These are phyloP conservation scores for Diaporthe humulicola DNA, from an alignment of 2,329 filamentous ascomycete genomes.

Conservation along the genomic window DNA sequence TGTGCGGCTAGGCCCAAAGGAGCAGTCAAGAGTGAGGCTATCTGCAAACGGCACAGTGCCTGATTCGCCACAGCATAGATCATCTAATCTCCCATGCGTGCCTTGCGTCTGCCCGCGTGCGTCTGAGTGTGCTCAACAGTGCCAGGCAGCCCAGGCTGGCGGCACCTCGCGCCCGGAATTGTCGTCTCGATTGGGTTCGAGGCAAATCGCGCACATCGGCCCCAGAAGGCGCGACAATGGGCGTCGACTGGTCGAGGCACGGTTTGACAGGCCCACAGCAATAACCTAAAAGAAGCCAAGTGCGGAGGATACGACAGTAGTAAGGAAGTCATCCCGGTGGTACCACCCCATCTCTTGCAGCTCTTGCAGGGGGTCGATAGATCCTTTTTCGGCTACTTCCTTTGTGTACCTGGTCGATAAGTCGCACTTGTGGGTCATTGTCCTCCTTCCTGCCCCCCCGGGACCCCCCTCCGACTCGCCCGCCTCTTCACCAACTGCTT, in stretches of 20 bases:
- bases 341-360: conserved; percentile 32
- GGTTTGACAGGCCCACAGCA: conserved; percentile 30
- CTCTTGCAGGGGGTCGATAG: conserved; percentile 12
- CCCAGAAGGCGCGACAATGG: conserved; percentile 27
- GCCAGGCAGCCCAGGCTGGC: background rate
- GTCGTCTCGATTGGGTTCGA: conserved; percentile 36
- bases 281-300: conserved; percentile 34
- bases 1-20: conserved; percentile 22
- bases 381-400: conserved; percentile 31
- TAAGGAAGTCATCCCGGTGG: conserved; percentile 12
- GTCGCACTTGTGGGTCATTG: conserved; percentile 3
- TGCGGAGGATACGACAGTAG: conserved; percentile 28
- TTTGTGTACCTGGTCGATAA: conserved; percentile 15
- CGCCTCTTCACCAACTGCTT: conserved; percentile 26
- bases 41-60: conserved; percentile 13
- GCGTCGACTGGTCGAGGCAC: conserved; percentile 25
- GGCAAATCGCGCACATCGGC: conserved; percentile 17
- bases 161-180: conserved; percentile 32
- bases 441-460: conserved; percentile 20
- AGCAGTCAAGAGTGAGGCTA: conserved; percentile 25
- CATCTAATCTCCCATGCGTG: conserved; percentile 40
- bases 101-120: conserved; percentile 17
- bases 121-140: background rate
- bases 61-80: conserved; percentile 36
- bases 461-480: conserved; percentile 19